Evolutionary conservation across 139 green algal species (phyloP), one percentile per base, ranked within the genome.

Genomic region (Penium margaritaceum): DNA sequence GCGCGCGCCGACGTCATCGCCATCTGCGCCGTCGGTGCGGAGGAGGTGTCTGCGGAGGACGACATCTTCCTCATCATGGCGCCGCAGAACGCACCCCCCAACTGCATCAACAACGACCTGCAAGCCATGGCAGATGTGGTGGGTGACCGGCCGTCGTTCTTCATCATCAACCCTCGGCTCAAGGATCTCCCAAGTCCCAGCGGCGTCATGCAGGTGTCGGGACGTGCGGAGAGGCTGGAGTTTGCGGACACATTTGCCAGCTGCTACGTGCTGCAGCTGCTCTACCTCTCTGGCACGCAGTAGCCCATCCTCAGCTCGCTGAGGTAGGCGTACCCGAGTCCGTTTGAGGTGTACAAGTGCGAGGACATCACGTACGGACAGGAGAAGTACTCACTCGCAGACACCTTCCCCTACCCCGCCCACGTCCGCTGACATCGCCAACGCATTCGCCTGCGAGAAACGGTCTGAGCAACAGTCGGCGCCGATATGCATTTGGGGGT

Each of bases 71-170:
- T 90, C 15, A 63, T 90, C 44, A 74, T 87, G 30, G 61, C 68
- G 4, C 79, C 87, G 37, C 87, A 91, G 70, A 93, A 91, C 67
- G 85, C 92, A 5, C 87, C 90, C 7, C 86, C 85, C n/a, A 81
- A 84, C 63, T 84, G 67, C 39, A 84, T 94, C 33, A 71, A 93
- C 19, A 70, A 83, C n/a, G 63, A 80, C 21, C 61, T 86, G 37
- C 37, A 80, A 43, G 77, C 47, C 34, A 84, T 86, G 77, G 30
- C 54, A 27, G 51, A 67, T n/a, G 77, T 62, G 7, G n/a, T n/a
- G n/a, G 81, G 73, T 24, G 81, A 47, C 14, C 38, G 41, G 1
- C 63, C 63, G 7, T 69, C 76, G 3, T 53, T 87, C 21, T 76
- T 87, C 43, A 72, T 87, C 12, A 27, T 87, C 72, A 87, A 87